phyloP scores from a whole-genome alignment of 192 early-diverging fungal genomes.

The Entophlyctis luteolus region DNA sequence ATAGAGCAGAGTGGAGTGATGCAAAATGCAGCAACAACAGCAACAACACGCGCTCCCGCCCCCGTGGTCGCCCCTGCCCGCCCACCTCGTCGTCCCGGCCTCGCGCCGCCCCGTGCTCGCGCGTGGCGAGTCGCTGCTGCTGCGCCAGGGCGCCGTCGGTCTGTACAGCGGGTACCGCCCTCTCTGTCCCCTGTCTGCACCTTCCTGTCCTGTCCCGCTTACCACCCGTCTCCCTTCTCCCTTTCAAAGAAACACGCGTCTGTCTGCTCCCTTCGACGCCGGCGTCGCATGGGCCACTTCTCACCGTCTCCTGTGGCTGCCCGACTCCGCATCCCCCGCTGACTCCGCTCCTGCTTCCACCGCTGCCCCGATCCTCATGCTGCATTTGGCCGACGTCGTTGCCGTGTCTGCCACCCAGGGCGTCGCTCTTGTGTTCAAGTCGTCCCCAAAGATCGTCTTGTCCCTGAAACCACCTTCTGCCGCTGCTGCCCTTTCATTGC shows the following conservation, averaged over 20 bases:
- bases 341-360: no score
- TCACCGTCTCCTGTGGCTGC: slow-evolving; percentile 77
- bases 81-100: no score
- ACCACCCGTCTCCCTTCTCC: neutral
- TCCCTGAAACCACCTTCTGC: slow-evolving; percentile 26
- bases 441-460: slow-evolving; percentile 66
- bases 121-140: slow-evolving; percentile 50
- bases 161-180: slow-evolving; percentile 64
- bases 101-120: slow-evolving; percentile 51
- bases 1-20: no score
- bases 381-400: slow-evolving; percentile 12
- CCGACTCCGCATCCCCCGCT: slow-evolving; percentile 25
- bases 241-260: slow-evolving; percentile 44
- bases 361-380: no score
- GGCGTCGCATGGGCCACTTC: slow-evolving; percentile 73
- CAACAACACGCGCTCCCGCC: no score
- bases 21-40: no score
- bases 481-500: neutral
- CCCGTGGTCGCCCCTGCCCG: no score
- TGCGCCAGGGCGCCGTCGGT: slow-evolving; percentile 62
- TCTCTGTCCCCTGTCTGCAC: neutral
- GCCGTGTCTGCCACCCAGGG: slow-evolving; percentile 19
- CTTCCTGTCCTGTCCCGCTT: neutral
- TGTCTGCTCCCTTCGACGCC: slow-evolving; percentile 61
- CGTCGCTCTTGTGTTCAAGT: slow-evolving; percentile 10